These are phyloP conservation scores for Leccinum proliferum DNA, from an alignment of 1,284 basidiomycete genomes.

Conservation along the genomic window DNA sequence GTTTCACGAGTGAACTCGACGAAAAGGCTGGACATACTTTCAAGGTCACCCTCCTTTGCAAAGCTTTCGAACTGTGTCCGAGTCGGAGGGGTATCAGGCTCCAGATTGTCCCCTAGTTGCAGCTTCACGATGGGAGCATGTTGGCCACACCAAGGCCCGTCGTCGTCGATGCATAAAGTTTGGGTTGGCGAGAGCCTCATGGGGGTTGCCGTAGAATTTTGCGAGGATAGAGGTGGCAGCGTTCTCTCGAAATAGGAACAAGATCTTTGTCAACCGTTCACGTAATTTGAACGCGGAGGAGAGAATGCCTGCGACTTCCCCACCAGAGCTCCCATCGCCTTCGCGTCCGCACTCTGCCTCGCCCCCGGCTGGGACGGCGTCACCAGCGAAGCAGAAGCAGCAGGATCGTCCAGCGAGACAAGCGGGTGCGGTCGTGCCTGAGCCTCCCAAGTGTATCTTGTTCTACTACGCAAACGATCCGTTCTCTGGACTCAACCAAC, in stretches of 20 bases:
- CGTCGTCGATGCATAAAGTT: conserved; percentile 33
- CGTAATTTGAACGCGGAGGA: conserved; percentile 32
- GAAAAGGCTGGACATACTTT: conserved; percentile 31
- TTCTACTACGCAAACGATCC: conserved; percentile 31
- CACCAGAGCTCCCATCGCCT: conserved; percentile 2
- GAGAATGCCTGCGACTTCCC: conserved; percentile 21
- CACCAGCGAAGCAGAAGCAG: conserved; percentile 7
- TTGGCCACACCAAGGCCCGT: conserved; percentile 28
- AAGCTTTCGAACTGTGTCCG: conserved; percentile 36
- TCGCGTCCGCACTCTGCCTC: conserved; percentile 21
- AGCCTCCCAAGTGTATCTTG: conserved; percentile 22
- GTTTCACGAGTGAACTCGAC: not conserved
- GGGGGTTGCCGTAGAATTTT: conserved; percentile 28
- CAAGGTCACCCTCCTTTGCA: conserved; percentile 43
- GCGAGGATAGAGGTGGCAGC: conserved; percentile 29
- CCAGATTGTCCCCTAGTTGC: conserved; percentile 26
- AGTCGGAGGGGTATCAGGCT: conserved; percentile 26
- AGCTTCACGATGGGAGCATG: conserved; percentile 26
- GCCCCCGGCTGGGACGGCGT: conserved; percentile 3
- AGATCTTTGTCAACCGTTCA: conserved; percentile 31
- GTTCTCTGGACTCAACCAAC: conserved; percentile 36
- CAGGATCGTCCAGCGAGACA: not conserved
- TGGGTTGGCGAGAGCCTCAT: conserved; percentile 30
- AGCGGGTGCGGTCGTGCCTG: not conserved
- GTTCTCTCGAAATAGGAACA: conserved; percentile 32